phyloP scores from a whole-genome alignment of 345 rosid species.

The Citrus mangshanensis region DNA sequence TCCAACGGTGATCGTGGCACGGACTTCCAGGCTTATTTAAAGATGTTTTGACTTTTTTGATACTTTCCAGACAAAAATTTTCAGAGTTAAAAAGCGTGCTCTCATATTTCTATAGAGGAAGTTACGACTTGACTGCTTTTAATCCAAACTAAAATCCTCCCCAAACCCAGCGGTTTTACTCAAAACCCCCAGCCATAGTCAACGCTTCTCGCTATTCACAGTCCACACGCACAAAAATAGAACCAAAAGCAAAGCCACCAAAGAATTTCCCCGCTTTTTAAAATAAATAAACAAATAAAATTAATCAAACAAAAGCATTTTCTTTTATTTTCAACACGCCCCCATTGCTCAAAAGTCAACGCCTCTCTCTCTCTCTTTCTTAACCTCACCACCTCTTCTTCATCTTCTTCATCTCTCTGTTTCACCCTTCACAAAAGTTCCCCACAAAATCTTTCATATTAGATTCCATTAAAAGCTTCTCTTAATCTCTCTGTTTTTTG shows the following conservation, averaged over 20 bases:
- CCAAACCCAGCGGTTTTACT: slow-evolving; percentile 16
- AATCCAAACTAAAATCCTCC: neutral
- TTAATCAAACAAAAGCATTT: slow-evolving; percentile 10
- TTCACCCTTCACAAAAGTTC: slow-evolving; percentile 3
- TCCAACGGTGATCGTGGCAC: slow-evolving; percentile 55
- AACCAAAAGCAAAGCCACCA: neutral
- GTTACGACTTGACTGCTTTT: too few relatives aligned
- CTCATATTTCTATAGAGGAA: too few relatives aligned
- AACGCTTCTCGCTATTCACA: slow-evolving; percentile 25
- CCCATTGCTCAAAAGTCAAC: slow-evolving; percentile 56
- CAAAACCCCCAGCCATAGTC: slow-evolving; percentile 24
- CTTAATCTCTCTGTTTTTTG: neutral
- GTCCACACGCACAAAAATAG: neutral
- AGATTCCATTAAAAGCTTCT: neutral
- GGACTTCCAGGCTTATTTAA: slow-evolving; percentile 27
- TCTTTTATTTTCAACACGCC: slow-evolving; percentile 27
- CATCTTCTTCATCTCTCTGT: slow-evolving; percentile 4
- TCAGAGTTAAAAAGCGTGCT: too few relatives aligned
- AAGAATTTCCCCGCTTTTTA: neutral
- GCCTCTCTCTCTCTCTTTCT: slow-evolving; percentile 19
- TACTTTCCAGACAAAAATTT: neutral
- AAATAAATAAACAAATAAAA: slow-evolving; percentile 9
- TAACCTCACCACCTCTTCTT: slow-evolving; percentile 8
- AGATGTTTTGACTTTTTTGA: slow-evolving; percentile 39
- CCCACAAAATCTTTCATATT: too few relatives aligned